Evolutionary conservation across 2,329 filamentous ascomycete genomes (phyloP).

Genomic region (Ophiostoma perfectum): DNA sequence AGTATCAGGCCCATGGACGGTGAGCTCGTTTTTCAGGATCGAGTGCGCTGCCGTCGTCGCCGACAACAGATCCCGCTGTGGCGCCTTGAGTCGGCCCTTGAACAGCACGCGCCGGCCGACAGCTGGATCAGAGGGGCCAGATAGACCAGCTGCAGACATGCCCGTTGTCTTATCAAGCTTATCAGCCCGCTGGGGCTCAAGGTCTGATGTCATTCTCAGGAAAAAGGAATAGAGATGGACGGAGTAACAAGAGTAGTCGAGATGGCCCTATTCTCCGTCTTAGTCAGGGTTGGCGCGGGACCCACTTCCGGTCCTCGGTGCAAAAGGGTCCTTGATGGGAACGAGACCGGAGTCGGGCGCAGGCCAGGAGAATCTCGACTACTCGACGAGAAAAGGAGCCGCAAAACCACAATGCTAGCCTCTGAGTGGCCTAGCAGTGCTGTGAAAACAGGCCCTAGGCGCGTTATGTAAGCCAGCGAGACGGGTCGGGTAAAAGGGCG

Average conservation of each 20-base stretch:
- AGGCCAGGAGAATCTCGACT: too few relatives aligned
- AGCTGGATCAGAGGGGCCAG: neutral
- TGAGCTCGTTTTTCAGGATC: conserved; percentile 18
- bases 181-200: neutral
- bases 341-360: conserved; percentile 15
- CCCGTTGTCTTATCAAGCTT: neutral
- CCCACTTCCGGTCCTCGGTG: conserved; percentile 13
- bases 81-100: conserved; percentile 25
- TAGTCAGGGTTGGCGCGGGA: conserved; percentile 6
- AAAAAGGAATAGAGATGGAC: neutral
- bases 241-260: neutral
- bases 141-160: neutral
- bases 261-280: neutral
- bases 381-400: neutral
- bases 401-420: too few relatives aligned
- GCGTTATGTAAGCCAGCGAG: neutral
- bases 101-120: conserved; percentile 16
- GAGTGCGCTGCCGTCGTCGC: conserved; percentile 17
- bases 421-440: neutral
- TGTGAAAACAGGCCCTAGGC: neutral
- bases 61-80: conserved; percentile 11
- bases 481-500: conserved; percentile 3
- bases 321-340: neutral
- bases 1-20: conserved; percentile 1
- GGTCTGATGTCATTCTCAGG: conserved; percentile 13